Conservation (phyloP, 2,329 filamentous ascomycete species). For the Drechslera avenae region DNA sequence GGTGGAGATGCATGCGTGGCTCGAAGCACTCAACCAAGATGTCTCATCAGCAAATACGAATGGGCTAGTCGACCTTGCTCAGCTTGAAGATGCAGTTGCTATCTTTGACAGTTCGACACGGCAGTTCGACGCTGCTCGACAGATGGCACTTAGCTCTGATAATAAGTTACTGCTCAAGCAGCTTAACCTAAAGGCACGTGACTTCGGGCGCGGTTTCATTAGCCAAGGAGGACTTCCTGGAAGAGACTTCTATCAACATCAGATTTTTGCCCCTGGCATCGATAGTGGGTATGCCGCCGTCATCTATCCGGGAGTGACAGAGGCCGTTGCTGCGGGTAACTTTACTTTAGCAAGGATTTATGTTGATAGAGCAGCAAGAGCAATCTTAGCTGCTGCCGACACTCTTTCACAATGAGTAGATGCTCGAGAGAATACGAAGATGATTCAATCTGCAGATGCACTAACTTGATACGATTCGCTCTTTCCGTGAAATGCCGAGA, state of each 20-base stretch:
- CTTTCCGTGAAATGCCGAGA: too few relatives aligned
- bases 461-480: too few relatives aligned
- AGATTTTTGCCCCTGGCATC: conserved; percentile 54
- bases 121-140: conserved; percentile 34
- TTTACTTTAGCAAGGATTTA: conserved; percentile 32
- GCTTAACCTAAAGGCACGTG: conserved; percentile 51
- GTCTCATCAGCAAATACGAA: conserved; percentile 6
- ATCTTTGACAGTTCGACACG: conserved; percentile 38
- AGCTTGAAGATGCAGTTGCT: conserved; percentile 40
- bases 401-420: conserved; percentile 10
- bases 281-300: conserved; percentile 45
- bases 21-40: conserved; percentile 35
- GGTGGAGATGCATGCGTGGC: conserved; percentile 43
- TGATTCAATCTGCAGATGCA: too few relatives aligned
- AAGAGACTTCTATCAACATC: conserved; percentile 52
- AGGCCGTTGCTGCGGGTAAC: conserved; percentile 36
- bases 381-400: conserved; percentile 36
- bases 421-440: too few relatives aligned
- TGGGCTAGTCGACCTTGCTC: neutral
- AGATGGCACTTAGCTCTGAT: conserved; percentile 30
- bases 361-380: conserved; percentile 36
- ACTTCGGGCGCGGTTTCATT: conserved; percentile 53
- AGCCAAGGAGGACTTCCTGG: conserved; percentile 52
- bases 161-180: conserved; percentile 29
- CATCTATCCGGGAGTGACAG: conserved; percentile 43